Percentiles rank a stretch among this genome's conserved stretches.
phyloP scores from a whole-genome alignment of 169 alveolate species.

The Plasmodium ovale region DNA sequence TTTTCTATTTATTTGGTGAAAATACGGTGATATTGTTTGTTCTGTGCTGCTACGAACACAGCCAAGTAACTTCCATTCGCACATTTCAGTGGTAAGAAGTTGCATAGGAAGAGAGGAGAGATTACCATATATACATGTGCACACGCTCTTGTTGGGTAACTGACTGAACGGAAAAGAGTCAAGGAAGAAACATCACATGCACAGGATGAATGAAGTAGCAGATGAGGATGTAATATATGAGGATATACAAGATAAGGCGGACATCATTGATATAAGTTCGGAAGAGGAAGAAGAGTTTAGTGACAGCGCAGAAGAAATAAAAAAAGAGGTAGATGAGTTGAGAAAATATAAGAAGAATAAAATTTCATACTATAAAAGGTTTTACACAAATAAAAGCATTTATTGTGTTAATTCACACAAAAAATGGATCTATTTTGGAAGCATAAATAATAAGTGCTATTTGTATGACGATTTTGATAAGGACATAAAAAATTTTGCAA shows the following conservation, averaged over 20 bases:
- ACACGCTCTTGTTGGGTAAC: no score
- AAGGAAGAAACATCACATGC: neutral
- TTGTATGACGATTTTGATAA: constrained; percentile 31
- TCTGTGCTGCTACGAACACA: no score
- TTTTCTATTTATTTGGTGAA: no score
- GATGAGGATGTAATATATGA: constrained; percentile 59
- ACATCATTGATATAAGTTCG: constrained; percentile 40
- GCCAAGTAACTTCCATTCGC: no score
- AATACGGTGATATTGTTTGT: no score
- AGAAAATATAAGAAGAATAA: constrained; percentile 16
- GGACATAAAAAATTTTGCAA: constrained; percentile 20
- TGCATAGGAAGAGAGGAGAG: no score
- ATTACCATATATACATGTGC: no score
- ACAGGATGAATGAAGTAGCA: constrained; percentile 17
- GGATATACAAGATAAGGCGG: constrained; percentile 21
- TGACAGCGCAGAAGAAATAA: neutral
- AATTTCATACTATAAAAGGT: constrained; percentile 33
- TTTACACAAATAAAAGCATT: constrained; percentile 62
- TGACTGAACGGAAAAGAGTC: neutral
- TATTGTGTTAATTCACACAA: constrained; percentile 50
- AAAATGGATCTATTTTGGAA: constrained; percentile 74
- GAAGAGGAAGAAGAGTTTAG: constrained; percentile 5
- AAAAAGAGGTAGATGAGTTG: constrained; percentile 8
- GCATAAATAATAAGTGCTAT: constrained; percentile 64
- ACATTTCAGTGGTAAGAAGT: no score